Evolutionary conservation across 169 alveolate species (phyloP), one percentile per base, ranked within the genome.

Genomic region (Amoebophrya sp.): DNA sequence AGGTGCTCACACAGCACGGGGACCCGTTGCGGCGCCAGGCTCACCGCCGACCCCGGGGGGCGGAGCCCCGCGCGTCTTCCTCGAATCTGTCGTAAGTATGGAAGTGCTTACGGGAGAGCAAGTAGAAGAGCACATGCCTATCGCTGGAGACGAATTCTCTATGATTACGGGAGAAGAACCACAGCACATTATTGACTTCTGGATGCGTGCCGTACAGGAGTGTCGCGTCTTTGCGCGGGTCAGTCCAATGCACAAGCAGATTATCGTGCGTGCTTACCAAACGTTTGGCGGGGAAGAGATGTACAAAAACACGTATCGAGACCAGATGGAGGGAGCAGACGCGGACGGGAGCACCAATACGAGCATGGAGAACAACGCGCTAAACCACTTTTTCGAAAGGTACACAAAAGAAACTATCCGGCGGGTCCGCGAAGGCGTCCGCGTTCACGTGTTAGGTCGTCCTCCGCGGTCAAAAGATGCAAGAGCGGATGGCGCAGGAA

Each of bases 191-290:
- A 6, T 65, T 6, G 83, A 65, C 83, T 65, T 65, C 83, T 65
- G 83, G 83, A 1, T 65, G 33, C 83, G 83, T 10, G 83, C 83
- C 39, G n/a, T 36, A 36, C 83, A 65, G 83, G 83, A 65, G 83
- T 65, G 83, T 36, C n/a, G 33, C 83, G 83, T 65, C 39, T 65
- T 65, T 26, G 83, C 83, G 33, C 83, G 83, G 33, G 83, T 65
- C 2, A 26, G 38, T 10, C 83, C 83, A 10, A 65, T 65, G 83
- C 83, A 65, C 83, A 65, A 65, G 83, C 83, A 65, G 83, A 65
- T 65, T 36, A 65, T 65, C 83, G 83, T 65, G 33, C 83, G 83
- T 10, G 83, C 83, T 29, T 65, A 65, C 83, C 83, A 65, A 65
- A 1, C 2, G 83, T 65, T 65, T 36, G 83, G 83, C 83, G 83